These are phyloP conservation scores for Acacia pycnantha DNA, from an alignment of 331 rosid genomes.

Conservation along the genomic window DNA sequence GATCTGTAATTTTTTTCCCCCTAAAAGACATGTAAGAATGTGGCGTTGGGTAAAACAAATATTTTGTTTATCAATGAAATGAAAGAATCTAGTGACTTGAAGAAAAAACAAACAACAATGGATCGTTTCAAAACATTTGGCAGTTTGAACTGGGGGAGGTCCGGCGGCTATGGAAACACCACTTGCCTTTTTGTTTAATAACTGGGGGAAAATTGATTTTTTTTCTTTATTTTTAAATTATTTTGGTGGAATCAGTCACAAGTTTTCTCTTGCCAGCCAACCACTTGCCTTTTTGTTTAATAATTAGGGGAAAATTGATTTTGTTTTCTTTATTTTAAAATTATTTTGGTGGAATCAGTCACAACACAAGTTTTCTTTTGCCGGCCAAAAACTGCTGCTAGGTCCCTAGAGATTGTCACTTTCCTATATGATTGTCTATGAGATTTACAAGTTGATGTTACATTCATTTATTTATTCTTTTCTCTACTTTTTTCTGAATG, in stretches of 20 bases:
- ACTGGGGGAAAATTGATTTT: not conserved
- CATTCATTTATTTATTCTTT: not conserved
- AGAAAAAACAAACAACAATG: not conserved
- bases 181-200: not conserved
- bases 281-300: not conserved
- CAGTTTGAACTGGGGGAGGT: not conserved
- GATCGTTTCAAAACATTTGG: not conserved
- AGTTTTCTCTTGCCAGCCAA: slow-evolving; percentile 43
- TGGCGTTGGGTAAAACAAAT: not conserved
- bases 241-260: not conserved
- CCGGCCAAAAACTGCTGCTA: slow-evolving; percentile 43
- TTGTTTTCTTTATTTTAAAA: not conserved
- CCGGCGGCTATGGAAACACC: slow-evolving; percentile 22
- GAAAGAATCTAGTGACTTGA: not conserved
- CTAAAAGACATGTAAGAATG: not conserved
- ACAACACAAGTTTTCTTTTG: not conserved
- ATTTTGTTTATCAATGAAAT: not conserved
- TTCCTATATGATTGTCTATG: not conserved
- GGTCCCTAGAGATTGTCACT: slow-evolving; percentile 17
- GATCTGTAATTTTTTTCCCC: too few species aligned
- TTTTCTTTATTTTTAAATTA: not conserved
- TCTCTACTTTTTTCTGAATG: not conserved
- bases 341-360: not conserved
- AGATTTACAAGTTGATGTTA: not conserved
- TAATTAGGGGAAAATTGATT: not conserved